phyloP scores from a whole-genome alignment of 1,284 basidiomycete species.

The Rugosomyces carneus region DNA sequence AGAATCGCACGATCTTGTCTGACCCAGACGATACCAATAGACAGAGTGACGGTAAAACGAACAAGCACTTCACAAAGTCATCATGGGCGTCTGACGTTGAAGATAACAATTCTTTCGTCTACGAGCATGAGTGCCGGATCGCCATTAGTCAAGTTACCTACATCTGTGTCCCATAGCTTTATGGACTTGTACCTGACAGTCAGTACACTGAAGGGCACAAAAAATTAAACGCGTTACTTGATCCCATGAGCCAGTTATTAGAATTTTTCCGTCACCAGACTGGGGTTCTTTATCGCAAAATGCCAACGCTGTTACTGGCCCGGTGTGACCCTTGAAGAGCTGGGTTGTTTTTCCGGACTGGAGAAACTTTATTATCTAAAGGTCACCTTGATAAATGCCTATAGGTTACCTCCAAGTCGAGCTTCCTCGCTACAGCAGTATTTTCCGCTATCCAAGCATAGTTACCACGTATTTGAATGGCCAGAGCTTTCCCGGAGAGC shows the following conservation, averaged over 20 bases:
- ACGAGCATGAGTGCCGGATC: slow-evolving; percentile 4
- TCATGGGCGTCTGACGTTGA: slow-evolving; percentile 67
- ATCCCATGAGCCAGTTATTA: slow-evolving; percentile 91
- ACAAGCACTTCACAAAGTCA: slow-evolving; percentile 83
- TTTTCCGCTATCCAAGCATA: slow-evolving; percentile 85
- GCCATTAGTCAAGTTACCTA: slow-evolving; percentile 22
- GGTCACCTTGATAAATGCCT: background rate
- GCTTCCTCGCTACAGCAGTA: slow-evolving; percentile 63
- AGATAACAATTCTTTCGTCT: slow-evolving; percentile 68
- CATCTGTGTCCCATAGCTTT: slow-evolving; percentile 75
- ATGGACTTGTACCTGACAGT: slow-evolving; percentile 49
- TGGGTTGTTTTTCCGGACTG: slow-evolving; percentile 77
- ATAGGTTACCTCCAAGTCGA: slow-evolving; percentile 68
- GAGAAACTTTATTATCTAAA: background rate
- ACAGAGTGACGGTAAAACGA: slow-evolving; percentile 57
- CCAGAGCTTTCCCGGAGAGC: slow-evolving; percentile 69
- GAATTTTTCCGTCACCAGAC: slow-evolving; percentile 36
- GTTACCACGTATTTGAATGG: slow-evolving; percentile 56
- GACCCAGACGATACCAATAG: slow-evolving; percentile 85
- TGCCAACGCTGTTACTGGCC: slow-evolving; percentile 79
- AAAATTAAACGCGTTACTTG: slow-evolving; percentile 37
- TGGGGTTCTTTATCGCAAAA: slow-evolving; percentile 43
- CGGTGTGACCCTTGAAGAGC: slow-evolving; percentile 77
- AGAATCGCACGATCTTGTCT: slow-evolving; percentile 85
- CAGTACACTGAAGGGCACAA: background rate